Conservation (phyloP, 2,329 filamentous ascomycete species). For the Penicillium italicum region DNA sequence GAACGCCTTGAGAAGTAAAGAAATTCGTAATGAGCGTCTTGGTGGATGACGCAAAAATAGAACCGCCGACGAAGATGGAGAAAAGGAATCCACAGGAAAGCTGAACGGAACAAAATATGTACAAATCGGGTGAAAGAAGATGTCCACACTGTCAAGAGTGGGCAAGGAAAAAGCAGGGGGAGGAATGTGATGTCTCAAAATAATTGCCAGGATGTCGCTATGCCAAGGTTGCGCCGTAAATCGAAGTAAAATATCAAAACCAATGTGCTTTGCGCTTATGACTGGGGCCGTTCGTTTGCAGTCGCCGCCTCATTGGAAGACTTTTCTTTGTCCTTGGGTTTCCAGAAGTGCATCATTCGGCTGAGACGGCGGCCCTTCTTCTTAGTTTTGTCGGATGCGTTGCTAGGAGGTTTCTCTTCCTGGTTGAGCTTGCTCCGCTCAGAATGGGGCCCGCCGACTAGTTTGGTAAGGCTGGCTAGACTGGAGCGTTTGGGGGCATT, state of each 20-base stretch:
- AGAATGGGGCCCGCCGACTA: constrained; percentile 44
- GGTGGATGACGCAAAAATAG: constrained; percentile 16
- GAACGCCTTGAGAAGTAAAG: constrained; percentile 30
- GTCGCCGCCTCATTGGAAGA: constrained; percentile 16
- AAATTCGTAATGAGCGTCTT: constrained; percentile 33
- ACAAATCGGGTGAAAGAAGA: constrained; percentile 16
- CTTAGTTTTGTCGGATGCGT: constrained; percentile 39
- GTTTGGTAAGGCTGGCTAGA: constrained; percentile 48
- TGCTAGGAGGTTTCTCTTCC: constrained; percentile 43
- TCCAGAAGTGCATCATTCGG: constrained; percentile 50
- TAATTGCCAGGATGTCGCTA: constrained; percentile 25
- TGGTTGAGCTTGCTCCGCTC: constrained; percentile 46
- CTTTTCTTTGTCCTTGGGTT: constrained; percentile 46
- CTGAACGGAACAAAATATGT: constrained; percentile 20
- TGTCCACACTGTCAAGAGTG: constrained; percentile 11
- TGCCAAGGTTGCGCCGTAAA: constrained; percentile 28
- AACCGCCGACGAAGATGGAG: constrained; percentile 17
- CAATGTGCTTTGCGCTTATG: constrained; percentile 16
- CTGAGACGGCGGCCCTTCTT: constrained; percentile 47
- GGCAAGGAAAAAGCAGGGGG: constrained; percentile 5
- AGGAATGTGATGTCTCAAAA: constrained; percentile 9
- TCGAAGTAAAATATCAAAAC: constrained; percentile 19
- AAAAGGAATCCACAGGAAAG: constrained; percentile 22
- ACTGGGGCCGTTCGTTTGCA: constrained; percentile 23
- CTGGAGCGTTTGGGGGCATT: constrained; percentile 46